Base-by-base conservation (phyloP, 768 basidiomycete genomes). In the Sarcodon aspratus region DNA sequence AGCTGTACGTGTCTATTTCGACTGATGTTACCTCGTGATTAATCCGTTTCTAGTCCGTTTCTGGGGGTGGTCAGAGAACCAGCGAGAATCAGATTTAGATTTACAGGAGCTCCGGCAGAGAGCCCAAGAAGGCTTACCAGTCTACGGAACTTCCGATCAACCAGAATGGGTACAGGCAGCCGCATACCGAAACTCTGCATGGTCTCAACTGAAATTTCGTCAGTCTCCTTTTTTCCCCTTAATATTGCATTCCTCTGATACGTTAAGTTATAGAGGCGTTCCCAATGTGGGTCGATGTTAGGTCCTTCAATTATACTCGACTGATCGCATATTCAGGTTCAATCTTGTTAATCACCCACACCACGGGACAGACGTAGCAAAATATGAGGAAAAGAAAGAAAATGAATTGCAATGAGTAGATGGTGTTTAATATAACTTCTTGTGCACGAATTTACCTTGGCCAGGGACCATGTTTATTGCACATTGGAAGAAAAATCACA, bases 51-150 rank as follows among this genome's bases (percentile, higher is more conserved):
- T 59, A 91, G 88, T 78, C 61, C 90, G 91, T n/a, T 89, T 95
- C 72, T 93, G 88, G 89, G 91, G 91, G 46, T 94, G 90, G 91
- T 69, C 79, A 6, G 91, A 95, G 67, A 95, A 95, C 67, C 76
- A 79, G 54, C 73, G 78, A 12, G 95, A 98, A 64, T 77, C 85
- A 55, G 77, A 77, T 46, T 73, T 70, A 65, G 95, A 97, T 62
- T 59, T 81, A 36, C 72, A 71, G 12, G 95, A 98, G 64, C 70
- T 98, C 40, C 78, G 76, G 43, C 79, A 85, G 54, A 79, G 79
- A 18, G 84, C 79, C 3, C 67, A 68, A 55, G 78, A 83, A 51
- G 94, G 94, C 49, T 81, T 90, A 66, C 80, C 93, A 9, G 64
- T 97, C 45, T 88, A 95, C 59, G 93, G 94, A 51, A 74, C 82